phyloP scores from a whole-genome alignment of 345 rosid species.

The Gossypium thurberi region DNA sequence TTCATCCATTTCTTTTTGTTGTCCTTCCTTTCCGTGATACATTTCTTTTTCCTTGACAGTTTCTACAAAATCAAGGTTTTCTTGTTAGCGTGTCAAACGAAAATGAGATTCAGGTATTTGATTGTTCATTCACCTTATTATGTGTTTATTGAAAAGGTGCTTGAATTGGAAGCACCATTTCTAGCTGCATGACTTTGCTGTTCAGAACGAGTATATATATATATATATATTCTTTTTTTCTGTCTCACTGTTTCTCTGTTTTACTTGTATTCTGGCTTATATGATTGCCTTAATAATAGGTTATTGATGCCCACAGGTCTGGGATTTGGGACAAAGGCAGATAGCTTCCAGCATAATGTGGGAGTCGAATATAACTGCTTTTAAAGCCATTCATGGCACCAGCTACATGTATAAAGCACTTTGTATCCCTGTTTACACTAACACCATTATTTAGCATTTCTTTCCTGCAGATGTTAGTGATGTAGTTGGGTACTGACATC shows the following conservation, averaged over 20 bases:
- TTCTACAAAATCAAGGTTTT: conserved; percentile 72
- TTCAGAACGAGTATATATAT: background rate
- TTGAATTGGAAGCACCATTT: conserved; percentile 13
- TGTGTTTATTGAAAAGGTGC: conserved; percentile 8
- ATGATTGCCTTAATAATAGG: conserved; percentile 18
- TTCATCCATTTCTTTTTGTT: background rate
- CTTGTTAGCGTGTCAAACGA: conserved; percentile 57
- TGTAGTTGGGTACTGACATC: background rate
- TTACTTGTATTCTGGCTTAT: background rate
- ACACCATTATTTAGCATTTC: conserved; percentile 10
- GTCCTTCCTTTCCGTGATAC: background rate
- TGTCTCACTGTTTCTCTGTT: background rate
- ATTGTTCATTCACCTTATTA: conserved; percentile 14
- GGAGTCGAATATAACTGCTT: conserved; percentile 82
- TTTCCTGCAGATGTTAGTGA: conserved; percentile 4
- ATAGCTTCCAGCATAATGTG: conserved; percentile 46
- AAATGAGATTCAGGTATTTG: conserved; percentile 70
- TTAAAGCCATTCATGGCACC: conserved; percentile 65
- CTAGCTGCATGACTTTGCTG: background rate
- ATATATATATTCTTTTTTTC: background rate
- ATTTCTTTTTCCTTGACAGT: conserved; percentile 34
- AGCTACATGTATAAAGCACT: conserved; percentile 51
- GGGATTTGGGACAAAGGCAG: conserved; percentile 66
- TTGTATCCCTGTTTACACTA: background rate
- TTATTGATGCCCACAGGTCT: conserved; percentile 49